phyloP scores from a whole-genome alignment of 805 yeast species.

The Clavispora carvajalis region DNA sequence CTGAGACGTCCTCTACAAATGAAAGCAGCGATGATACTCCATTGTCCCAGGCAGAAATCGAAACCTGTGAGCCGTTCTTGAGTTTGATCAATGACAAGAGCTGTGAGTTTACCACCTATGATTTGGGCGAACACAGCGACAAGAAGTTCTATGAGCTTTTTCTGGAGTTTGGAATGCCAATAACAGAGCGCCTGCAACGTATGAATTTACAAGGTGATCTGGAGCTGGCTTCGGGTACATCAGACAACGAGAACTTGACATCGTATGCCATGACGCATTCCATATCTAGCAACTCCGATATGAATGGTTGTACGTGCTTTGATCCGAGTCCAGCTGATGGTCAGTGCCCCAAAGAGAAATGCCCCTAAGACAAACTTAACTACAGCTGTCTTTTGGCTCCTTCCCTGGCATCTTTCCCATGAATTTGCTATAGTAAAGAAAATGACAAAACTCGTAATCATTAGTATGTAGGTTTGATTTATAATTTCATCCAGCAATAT shows the following conservation, averaged over 20 bases:
- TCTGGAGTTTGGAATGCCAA: conserved; percentile 22
- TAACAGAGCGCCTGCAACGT: conserved; percentile 15
- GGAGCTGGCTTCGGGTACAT: neutral
- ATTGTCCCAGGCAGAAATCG: conserved; percentile 51
- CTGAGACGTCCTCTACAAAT: too few relatives aligned
- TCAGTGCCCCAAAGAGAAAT: too few relatives aligned
- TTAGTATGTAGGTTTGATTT: neutral
- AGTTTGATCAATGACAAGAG: conserved; percentile 27
- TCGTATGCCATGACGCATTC: neutral
- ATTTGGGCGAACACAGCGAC: conserved; percentile 11
- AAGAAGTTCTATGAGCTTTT: conserved; percentile 17
- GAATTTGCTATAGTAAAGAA: too few relatives aligned
- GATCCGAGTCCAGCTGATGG: too few relatives aligned
- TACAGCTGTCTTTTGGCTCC: too few relatives aligned
- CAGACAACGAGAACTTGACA: neutral
- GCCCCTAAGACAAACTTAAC: too few relatives aligned
- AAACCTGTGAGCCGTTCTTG: conserved; percentile 42
- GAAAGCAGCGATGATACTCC: conserved; percentile 17
- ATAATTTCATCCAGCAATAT: neutral
- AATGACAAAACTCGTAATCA: neutral
- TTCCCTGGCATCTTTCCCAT: too few relatives aligned
- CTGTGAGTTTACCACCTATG: conserved; percentile 27
- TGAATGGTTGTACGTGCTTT: too few relatives aligned
- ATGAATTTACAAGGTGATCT: neutral
- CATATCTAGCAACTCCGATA: neutral